Conservation (phyloP, 208 protist genomes). For the Leishmania tarentolae region DNA sequence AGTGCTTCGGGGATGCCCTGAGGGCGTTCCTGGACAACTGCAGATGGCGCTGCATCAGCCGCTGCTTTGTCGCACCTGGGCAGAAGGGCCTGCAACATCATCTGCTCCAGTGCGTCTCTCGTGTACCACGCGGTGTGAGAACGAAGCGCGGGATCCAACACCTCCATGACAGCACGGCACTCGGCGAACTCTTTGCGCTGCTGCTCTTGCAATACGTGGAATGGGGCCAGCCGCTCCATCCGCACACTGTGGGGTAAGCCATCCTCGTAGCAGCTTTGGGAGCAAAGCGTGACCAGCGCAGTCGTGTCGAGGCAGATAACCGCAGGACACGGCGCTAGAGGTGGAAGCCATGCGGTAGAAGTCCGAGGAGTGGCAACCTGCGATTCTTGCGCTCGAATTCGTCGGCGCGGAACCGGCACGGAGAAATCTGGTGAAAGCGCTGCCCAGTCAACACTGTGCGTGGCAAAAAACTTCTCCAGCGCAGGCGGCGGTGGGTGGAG, state of each 20-base stretch:
- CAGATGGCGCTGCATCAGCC: background rate
- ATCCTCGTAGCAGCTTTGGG: constrained; percentile 56
- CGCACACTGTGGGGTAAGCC: constrained; percentile 17
- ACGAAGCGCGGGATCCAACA: constrained; percentile 47
- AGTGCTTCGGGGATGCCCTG: constrained; percentile 1
- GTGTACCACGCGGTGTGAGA: constrained; percentile 38
- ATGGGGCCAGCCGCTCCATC: constrained; percentile 31
- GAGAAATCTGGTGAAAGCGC: background rate
- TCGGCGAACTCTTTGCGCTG: constrained; percentile 44
- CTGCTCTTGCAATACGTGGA: constrained; percentile 63
- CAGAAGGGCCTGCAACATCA: constrained; percentile 24
- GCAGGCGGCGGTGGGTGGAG: constrained; percentile 14
- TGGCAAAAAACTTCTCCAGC: constrained; percentile 14
- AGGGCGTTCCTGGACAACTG: background rate
- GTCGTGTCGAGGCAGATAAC: constrained; percentile 79
- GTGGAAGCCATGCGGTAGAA: constrained; percentile 24
- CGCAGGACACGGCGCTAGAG: constrained; percentile 2
- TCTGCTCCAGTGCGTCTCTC: constrained; percentile 8
- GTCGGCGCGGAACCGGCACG: background rate
- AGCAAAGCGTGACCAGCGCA: constrained; percentile 71
- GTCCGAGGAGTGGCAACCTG: background rate
- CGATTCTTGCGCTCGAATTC: background rate
- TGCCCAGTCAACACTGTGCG: constrained; percentile 13
- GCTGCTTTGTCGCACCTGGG: background rate
- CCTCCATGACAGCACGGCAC: constrained; percentile 29